Evolutionary conservation across 2,329 filamentous ascomycete genomes (phyloP), one percentile per base, ranked within the genome.

Genomic region (Emergomyces africanus): DNA sequence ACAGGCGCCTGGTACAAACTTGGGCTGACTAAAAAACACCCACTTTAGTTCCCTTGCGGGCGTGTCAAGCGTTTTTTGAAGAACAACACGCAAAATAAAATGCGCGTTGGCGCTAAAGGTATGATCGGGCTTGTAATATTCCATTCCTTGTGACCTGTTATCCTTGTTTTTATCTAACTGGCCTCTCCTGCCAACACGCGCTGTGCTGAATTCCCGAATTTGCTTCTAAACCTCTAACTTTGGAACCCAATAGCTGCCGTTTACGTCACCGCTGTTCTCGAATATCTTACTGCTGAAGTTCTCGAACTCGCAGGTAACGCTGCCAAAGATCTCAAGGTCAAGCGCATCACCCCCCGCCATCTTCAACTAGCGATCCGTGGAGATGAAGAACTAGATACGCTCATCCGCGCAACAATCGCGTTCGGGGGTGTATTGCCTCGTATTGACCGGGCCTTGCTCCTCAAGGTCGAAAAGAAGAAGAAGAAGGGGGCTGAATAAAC

Each of bases 31-130:
- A 66, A 60, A 65, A 65, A 39, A 49, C 54, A 55, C 65, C 61
- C 54, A 56, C 65, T 61, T 25, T 73, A 99, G 94, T 99, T 99
- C 76, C 94, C 94, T 63, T 99, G 94, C 75, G 94, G 94, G 78
- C 94, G 94, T 87, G 94, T 99, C 78, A 99, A 99, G 88, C 91
- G 94, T 80, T 97, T 97, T 81, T 82, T 99, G 74, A 96, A 97
- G 84, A 90, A 90, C 77, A 96, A 96, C 79, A 97, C 94, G 55
- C 94, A 97, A 75, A 95, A 96, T 79, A 97, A 97, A 82, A 97
- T 96, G 89, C 92, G 94, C 77, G 95, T 99, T 66, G 94, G 94
- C 69, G 94, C 92, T 71, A 97, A 97, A 82, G 78, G 78, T 80
- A 74, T 57, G 69, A 42, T 9, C 1, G 57, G 28, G 23, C 53